These are phyloP conservation scores for Stylosanthes scabra DNA, from an alignment of 331 rosid genomes.

Conservation along the genomic window DNA sequence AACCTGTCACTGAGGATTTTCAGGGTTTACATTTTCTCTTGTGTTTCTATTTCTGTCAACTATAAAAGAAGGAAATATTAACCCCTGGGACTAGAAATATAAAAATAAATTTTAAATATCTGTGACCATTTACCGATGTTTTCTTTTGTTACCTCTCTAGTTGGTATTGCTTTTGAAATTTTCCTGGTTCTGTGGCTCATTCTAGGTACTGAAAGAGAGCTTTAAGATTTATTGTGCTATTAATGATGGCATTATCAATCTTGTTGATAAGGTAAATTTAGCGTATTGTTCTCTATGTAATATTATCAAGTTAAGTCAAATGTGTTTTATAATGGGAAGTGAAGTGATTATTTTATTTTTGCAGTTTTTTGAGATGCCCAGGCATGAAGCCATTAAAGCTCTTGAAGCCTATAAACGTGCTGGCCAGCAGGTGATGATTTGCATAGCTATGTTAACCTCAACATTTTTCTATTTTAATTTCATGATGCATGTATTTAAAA, in stretches of 20 bases:
- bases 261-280: conserved; percentile 86
- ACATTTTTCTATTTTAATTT: conserved; percentile 26
- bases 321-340: conserved; percentile 21
- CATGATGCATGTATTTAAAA: conserved; percentile 25
- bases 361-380: conserved; percentile 99
- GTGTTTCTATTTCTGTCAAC: conserved; percentile 19
- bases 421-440: conserved; percentile 89
- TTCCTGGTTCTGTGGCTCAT: conserved; percentile 38
- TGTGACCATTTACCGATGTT: neutral
- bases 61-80: conserved; percentile 4
- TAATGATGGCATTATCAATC: conserved; percentile 98
- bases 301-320: conserved; percentile 7
- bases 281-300: conserved; percentile 7
- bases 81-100: conserved; percentile 23
- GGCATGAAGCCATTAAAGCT: conserved; percentile 95
- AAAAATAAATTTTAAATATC: neutral
- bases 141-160: conserved; percentile 26
- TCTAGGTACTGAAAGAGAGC: conserved; percentile 98
- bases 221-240: conserved; percentile 94
- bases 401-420: conserved; percentile 96
- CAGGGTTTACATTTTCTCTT: neutral
- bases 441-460: conserved; percentile 3
- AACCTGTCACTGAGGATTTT: neutral
- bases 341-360: conserved; percentile 27
- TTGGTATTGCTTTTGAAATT: conserved; percentile 34